These are phyloP conservation scores for Marasmius sp. DNA, from an alignment of 1,284 basidiomycete species.

Conservation along the genomic window DNA sequence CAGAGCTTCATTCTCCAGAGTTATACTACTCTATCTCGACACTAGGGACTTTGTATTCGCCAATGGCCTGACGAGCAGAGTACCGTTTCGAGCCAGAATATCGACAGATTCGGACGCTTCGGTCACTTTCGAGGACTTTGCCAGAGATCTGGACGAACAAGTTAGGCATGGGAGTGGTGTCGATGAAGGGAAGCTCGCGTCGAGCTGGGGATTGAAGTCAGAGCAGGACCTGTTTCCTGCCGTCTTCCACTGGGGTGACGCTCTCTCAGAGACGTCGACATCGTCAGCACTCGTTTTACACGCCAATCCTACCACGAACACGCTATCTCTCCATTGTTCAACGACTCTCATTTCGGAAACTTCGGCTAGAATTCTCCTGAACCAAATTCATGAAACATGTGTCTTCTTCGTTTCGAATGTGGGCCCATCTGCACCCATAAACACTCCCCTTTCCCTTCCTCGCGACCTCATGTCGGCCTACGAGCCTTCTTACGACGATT, in stretches of 20 bases:
- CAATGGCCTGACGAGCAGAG: background rate
- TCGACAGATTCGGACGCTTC: background rate
- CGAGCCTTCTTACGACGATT: conserved; percentile 1
- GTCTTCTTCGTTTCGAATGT: background rate
- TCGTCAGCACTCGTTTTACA: background rate
- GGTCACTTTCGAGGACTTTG: background rate
- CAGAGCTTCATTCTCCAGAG: background rate
- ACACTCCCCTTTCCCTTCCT: conserved; percentile 5
- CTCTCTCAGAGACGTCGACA: background rate
- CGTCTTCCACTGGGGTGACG: background rate
- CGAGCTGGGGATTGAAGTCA: background rate
- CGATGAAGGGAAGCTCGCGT: background rate
- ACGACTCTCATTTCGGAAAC: background rate
- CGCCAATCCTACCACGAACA: background rate
- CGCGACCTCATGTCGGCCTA: conserved; percentile 5
- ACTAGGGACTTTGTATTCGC: background rate
- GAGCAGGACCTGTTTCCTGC: conserved; percentile 1
- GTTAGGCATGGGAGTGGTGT: background rate
- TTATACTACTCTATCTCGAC: background rate
- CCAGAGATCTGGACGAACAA: background rate
- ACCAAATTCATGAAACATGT: background rate
- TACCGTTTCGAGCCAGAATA: background rate
- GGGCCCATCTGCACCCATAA: background rate
- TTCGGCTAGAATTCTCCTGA: background rate
- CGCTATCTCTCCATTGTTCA: background rate